Evolutionary conservation across 2,329 filamentous ascomycete species (phyloP), one percentile per base, ranked within the genome.

Genomic region (Teratosphaeria epicoccoides): DNA sequence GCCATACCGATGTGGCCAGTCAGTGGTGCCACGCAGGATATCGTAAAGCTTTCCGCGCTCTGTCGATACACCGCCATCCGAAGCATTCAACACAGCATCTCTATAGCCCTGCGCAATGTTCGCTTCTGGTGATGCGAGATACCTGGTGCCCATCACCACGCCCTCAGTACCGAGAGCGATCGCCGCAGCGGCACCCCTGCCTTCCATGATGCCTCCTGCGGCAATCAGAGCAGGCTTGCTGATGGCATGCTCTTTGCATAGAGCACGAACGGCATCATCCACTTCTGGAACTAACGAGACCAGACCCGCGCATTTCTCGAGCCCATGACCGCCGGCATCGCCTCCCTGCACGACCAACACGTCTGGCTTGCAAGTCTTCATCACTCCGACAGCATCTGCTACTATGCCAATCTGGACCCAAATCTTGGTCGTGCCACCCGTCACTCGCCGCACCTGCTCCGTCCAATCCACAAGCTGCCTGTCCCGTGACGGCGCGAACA

Each of bases 301-400:
- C 2, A 85, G 68, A 5, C 81, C 73, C 1, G 76, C 74, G 2
- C 78, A 80, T 24, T 68, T 66, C 1, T 71, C 72, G 47, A 77
- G 76, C 54, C 83, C 81, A 62, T 85, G 82, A 0, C 82, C 82
- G 4, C 82, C 82, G 0, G 82, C 82, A 64, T 85, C 82, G 2
- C 72, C 71, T 2, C 82, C 82, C 63, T 85, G 82, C 2, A 79
- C 71, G 6, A 84, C 77, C 1, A 85, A 55, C 9, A 78, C 78
- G 61, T 85, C 80, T 0, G 78, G 70, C 14, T 51, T 68, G 0
- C 73, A 74, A 23, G 74, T 68, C 20, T 58, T 46, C 0, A 73
- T 69, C 0, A 76, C 75, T 50, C 73, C 70, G n/a, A 75, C 51
- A 4, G 81, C 81, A 4, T 78, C 75, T 0, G 66, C 63, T 1